Evolutionary conservation across 352 stramenopile species (phyloP), one percentile per base, ranked within the genome.

Genomic region (Phytophthora idaei): DNA sequence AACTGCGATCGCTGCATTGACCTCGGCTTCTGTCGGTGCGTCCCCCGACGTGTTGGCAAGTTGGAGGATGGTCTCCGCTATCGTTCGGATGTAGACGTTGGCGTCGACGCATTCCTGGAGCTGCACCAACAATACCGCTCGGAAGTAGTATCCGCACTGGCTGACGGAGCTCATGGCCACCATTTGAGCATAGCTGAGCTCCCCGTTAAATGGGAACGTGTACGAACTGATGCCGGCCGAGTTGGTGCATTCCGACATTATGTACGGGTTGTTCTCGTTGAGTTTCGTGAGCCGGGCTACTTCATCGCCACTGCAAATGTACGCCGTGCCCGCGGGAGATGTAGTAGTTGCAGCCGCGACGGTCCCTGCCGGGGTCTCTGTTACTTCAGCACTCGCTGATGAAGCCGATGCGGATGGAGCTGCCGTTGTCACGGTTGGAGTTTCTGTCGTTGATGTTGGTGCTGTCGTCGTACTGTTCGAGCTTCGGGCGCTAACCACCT

Each of bases 301-400:
- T 63, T 76, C 62, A 28, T 73, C 61, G 11, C 57, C 71, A 5
- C 52, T 78, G 58, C 71, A 78, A 65, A 73, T 72, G 49, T 74
- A 72, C 29, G 70, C 49, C 12, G 61, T 66, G 29, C 65, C 58
- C 21, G 56, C 47, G 5, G 61, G 41, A 17, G 59, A 27, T 2
- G 54, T 39, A 10, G 31, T 48, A 7, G 47, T 32, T 2, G 54
- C 41, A 34, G 61, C 39, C 4, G 55, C 56, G 21, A 74, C 67
- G 25, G 67, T 74, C 5, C 54, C 67, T 34, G 9, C 28, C 10
- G 67, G 61, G 37, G 31, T 63, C 37, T 74, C 39, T 10, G 61
- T 54, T 34, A 15, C 50, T 5, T 59, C 25, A 6, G 31, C 27
- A 28, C 25, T 71, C 2, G 34, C 17, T 28, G 58, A 72, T 32